Conservation (phyloP, 2,329 filamentous ascomycete genomes). For the Lachnellula arida region DNA sequence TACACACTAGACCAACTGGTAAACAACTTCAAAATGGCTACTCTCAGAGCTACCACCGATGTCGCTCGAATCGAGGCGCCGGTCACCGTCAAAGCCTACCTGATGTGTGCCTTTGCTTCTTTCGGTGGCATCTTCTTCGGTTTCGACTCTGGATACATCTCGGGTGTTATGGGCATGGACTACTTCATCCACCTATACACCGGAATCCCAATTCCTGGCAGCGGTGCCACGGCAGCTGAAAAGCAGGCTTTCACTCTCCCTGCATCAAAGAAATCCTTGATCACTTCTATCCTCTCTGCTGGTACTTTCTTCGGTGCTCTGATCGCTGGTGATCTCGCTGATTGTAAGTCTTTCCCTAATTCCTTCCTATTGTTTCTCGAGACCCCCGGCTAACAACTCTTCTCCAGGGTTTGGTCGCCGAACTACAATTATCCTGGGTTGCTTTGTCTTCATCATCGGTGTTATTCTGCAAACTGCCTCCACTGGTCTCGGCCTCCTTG, state of each 20-base stretch:
- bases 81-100: constrained; percentile 63
- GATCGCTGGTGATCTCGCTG: constrained; percentile 72
- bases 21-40: constrained; percentile 4
- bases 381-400: background rate
- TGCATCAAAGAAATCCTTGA: constrained; percentile 36
- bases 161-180: constrained; percentile 48
- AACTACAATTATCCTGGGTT: constrained; percentile 56
- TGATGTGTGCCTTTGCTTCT: constrained; percentile 65
- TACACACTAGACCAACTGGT: no score
- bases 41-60: constrained; percentile 43
- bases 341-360: constrained; percentile 38
- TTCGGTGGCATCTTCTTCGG: constrained; percentile 58
- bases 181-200: constrained; percentile 31
- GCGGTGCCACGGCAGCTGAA: constrained; percentile 11
- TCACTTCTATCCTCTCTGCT: constrained; percentile 54
- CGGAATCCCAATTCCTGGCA: constrained; percentile 18
- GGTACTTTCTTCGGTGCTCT: constrained; percentile 80
- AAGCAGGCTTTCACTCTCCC: constrained; percentile 33
- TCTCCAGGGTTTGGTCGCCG: constrained; percentile 57
- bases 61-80: constrained; percentile 64
- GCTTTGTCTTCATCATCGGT: constrained; percentile 64
- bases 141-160: constrained; percentile 74
- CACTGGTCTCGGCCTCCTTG: constrained; percentile 40
- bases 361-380: background rate
- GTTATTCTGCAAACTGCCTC: constrained; percentile 61